These are phyloP conservation scores for Millerozyma miso DNA, from an alignment of 805 yeast genomes.

Conservation along the genomic window DNA sequence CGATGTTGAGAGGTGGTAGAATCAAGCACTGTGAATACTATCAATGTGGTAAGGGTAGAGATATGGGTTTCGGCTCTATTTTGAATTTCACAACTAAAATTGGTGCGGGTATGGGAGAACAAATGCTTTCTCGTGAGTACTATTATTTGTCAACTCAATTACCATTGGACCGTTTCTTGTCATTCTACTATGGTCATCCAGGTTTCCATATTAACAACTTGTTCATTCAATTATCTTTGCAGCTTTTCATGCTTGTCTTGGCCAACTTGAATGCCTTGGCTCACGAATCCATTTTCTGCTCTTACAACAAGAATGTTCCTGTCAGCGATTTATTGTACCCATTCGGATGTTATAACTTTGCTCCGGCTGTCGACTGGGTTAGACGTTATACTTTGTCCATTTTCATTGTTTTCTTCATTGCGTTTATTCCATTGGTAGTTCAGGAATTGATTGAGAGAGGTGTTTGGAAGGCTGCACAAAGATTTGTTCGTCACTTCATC, in stretches of 20 bases:
- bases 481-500: conserved; percentile 61
- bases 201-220: conserved; percentile 81
- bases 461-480: conserved; percentile 58
- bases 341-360: conserved; percentile 63
- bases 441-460: conserved; percentile 79
- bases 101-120: conserved; percentile 92
- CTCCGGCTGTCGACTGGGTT: conserved; percentile 72
- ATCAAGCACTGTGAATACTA: conserved; percentile 79
- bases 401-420: conserved; percentile 66
- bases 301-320: conserved; percentile 54
- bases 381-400: conserved; percentile 70
- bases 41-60: conserved; percentile 87
- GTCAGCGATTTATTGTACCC: conserved; percentile 62
- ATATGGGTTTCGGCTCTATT: conserved; percentile 79
- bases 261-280: conserved; percentile 62
- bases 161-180: conserved; percentile 72
- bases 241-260: conserved; percentile 53
- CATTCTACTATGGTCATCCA: conserved; percentile 82
- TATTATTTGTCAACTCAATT: conserved; percentile 73
- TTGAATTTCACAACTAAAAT: conserved; percentile 78
- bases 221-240: conserved; percentile 62
- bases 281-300: conserved; percentile 58
- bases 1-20: conserved; percentile 73
- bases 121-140: conserved; percentile 77
- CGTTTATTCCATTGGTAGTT: conserved; percentile 70